These are phyloP conservation scores for Volutella citrinella DNA, from an alignment of 2,329 filamentous ascomycete species.

Conservation along the genomic window DNA sequence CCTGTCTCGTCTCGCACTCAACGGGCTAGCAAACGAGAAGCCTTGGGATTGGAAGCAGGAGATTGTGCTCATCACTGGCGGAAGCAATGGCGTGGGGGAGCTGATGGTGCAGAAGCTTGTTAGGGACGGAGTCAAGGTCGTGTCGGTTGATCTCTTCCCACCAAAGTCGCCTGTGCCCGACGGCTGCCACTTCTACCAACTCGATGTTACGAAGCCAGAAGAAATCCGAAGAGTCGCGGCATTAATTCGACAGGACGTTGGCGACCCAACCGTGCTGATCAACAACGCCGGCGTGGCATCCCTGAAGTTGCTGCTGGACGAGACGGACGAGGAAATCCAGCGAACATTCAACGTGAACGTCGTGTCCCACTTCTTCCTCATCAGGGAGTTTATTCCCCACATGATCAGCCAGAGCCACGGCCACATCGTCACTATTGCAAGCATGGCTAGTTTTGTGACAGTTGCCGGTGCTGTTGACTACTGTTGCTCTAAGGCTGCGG, in stretches of 20 bases:
- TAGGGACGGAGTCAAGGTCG: background rate
- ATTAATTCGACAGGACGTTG: background rate
- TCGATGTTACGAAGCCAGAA: constrained; percentile 3
- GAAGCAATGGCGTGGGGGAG: constrained; percentile 2
- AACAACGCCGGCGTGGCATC: constrained; percentile 5
- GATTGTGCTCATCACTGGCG: constrained; percentile 3
- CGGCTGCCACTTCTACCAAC: constrained; percentile 1
- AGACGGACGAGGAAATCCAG: background rate
- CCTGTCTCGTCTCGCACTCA: too few relatives aligned
- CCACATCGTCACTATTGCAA: constrained; percentile 65
- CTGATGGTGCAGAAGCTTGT: background rate
- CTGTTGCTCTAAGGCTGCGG: constrained; percentile 57
- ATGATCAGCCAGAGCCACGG: constrained; percentile 62
- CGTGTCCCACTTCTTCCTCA: constrained; percentile 58
- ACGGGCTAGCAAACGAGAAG: too few relatives aligned
- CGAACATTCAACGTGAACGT: constrained; percentile 59
- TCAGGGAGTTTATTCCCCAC: constrained; percentile 59
- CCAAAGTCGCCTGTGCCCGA: background rate
- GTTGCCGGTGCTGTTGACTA: constrained; percentile 63
- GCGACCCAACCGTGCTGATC: constrained; percentile 1
- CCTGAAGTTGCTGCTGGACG: background rate
- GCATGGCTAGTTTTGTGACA: constrained; percentile 54
- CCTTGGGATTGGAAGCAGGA: constrained; percentile 5
- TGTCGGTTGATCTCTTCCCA: background rate
- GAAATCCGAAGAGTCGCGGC: background rate